Percentiles rank a stretch among this genome's conserved stretches.
Evolutionary conservation across 257 asterid genomes (phyloP).

Genomic region (Solanum lycopersicoides): DNA sequence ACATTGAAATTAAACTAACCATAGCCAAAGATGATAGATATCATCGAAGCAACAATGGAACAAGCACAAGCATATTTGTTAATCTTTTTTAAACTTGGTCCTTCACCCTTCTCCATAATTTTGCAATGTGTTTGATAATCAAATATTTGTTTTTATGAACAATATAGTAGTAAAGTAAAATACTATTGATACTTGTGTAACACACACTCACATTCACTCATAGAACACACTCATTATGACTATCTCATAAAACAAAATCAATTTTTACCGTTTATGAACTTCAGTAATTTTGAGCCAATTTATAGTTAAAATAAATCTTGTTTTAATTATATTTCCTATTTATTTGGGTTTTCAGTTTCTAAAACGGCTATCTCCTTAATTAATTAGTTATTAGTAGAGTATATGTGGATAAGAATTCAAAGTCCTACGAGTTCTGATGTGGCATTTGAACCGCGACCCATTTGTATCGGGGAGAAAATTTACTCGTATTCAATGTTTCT

Average conservation of each 20-base stretch:
- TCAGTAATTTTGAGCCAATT: neutral
- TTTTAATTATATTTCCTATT: neutral
- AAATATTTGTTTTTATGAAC: neutral
- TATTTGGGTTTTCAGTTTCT: neutral
- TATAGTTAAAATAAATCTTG: neutral
- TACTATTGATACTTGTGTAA: neutral
- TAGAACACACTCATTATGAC: neutral
- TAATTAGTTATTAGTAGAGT: neutral
- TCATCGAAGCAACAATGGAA: constrained; percentile 58
- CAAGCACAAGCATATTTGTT: constrained; percentile 55
- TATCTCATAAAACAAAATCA: neutral
- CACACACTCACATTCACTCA: neutral
- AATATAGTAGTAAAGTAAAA: neutral
- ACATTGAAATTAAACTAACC: constrained; percentile 14
- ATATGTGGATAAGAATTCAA: neutral
- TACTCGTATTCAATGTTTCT: no score
- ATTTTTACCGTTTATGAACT: neutral
- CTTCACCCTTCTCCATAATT: constrained; percentile 13
- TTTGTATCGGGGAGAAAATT: neutral
- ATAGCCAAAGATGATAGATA: constrained; percentile 65
- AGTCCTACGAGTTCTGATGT: neutral
- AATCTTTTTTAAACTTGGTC: constrained; percentile 9
- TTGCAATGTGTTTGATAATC: neutral
- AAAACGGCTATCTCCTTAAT: no score
- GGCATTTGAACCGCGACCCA: neutral